These are phyloP conservation scores for Candida orba DNA, from an alignment of 805 yeast genomes.

Conservation along the genomic window DNA sequence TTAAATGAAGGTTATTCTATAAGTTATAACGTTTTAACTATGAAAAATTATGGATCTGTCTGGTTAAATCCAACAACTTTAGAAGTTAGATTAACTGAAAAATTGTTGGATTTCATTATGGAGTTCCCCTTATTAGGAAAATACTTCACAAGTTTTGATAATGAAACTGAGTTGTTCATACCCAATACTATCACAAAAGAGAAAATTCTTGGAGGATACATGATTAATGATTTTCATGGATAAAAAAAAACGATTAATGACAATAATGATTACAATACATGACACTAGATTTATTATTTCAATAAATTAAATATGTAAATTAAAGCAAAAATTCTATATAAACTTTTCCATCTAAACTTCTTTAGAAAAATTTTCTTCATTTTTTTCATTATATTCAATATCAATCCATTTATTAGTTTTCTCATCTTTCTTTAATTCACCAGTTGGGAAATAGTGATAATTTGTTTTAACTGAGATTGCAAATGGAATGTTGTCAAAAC, in stretches of 20 bases:
- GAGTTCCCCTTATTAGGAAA: slow-evolving; percentile 2
- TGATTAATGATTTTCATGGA: slow-evolving; percentile 1
- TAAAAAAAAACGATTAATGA: neutral
- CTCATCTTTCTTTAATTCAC: slow-evolving; percentile 45
- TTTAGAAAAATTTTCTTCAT: slow-evolving; percentile 20
- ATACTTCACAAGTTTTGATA: slow-evolving; percentile 3
- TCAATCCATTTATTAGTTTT: slow-evolving; percentile 48
- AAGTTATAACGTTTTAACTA: slow-evolving; percentile 1
- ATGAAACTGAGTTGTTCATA: neutral
- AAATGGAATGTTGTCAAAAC: slow-evolving; percentile 80
- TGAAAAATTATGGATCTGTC: neutral
- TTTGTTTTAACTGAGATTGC: slow-evolving; percentile 83
- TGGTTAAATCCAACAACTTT: neutral
- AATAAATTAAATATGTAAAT: neutral
- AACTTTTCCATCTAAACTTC: slow-evolving; percentile 7
- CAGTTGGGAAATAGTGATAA: slow-evolving; percentile 81
- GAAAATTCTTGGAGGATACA: neutral
- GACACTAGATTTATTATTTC: neutral
- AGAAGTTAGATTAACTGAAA: neutral
- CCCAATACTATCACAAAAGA: neutral
- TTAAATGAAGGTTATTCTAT: neutral
- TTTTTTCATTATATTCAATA: slow-evolving; percentile 36
- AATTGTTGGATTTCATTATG: neutral
- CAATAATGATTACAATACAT: neutral
- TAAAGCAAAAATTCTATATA: neutral